phyloP scores from a whole-genome alignment of 1,284 basidiomycete genomes.

The Ceratorhiza oryzae-sativae region DNA sequence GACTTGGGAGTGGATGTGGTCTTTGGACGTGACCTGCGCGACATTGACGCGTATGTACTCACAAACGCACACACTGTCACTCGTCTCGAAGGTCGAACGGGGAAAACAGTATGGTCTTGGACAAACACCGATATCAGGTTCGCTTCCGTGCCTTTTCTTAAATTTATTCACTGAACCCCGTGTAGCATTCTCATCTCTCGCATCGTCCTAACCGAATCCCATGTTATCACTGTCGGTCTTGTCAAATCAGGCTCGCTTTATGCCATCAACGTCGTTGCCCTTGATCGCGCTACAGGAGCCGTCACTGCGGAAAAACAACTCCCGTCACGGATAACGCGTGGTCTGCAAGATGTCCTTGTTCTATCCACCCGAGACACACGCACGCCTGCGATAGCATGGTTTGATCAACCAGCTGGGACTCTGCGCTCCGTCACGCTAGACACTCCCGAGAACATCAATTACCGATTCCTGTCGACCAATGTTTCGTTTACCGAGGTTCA shows the following conservation, averaged over 20 bases:
- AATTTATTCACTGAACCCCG: background rate
- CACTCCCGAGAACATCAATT: constrained; percentile 61
- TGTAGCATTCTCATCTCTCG: constrained; percentile 68
- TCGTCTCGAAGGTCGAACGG: constrained; percentile 57
- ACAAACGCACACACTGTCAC: constrained; percentile 67
- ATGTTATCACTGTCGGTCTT: constrained; percentile 73
- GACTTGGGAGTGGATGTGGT: constrained; percentile 56
- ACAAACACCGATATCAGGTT: constrained; percentile 67
- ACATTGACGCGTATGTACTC: constrained; percentile 58
- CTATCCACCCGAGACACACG: constrained; percentile 47
- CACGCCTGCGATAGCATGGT: constrained; percentile 64
- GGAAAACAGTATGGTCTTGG: constrained; percentile 71
- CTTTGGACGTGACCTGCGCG: constrained; percentile 46
- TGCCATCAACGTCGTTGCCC: constrained; percentile 68
- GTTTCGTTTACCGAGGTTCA: constrained; percentile 34
- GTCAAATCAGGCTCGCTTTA: constrained; percentile 65
- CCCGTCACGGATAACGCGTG: constrained; percentile 60
- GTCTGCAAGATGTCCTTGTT: constrained; percentile 47
- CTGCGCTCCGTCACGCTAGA: constrained; percentile 56
- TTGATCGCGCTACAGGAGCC: constrained; percentile 64
- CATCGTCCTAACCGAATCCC: constrained; percentile 59
- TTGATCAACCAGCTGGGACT: constrained; percentile 61
- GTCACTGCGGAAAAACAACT: constrained; percentile 62
- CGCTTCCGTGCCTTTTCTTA: constrained; percentile 47
- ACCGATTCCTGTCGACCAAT: constrained; percentile 48